These are phyloP conservation scores for Trametes elegans DNA, from an alignment of 768 basidiomycete species.

Conservation along the genomic window DNA sequence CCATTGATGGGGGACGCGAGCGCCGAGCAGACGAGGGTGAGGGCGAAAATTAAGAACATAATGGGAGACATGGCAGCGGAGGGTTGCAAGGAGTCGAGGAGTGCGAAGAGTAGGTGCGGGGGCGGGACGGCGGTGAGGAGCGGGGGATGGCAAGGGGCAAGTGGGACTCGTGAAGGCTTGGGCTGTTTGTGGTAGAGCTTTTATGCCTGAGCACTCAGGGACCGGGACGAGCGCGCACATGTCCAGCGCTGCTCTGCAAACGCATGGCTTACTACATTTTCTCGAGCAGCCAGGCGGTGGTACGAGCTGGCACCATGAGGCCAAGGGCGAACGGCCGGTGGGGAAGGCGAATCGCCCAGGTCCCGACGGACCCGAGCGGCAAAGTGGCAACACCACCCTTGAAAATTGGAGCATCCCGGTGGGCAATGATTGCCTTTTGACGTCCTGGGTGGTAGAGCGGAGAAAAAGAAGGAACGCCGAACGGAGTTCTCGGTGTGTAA, in stretches of 20 bases:
- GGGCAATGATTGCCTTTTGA: constrained; percentile 12
- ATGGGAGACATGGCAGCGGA: constrained; percentile 42
- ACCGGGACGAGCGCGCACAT: too few species aligned
- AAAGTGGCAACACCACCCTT: constrained; percentile 10
- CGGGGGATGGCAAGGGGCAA: constrained; percentile 26
- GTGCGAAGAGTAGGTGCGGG: constrained; percentile 13
- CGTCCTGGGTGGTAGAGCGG: constrained; percentile 12
- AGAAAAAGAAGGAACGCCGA: constrained; percentile 1
- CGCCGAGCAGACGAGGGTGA: constrained; percentile 41
- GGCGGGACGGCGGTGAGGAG: constrained; percentile 22
- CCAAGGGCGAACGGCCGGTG: neutral
- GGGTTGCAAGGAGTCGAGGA: constrained; percentile 19
- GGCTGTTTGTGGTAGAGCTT: constrained; percentile 8
- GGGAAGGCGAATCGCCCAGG: constrained; percentile 2
- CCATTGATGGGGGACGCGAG: constrained; percentile 48
- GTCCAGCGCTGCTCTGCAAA: constrained; percentile 5
- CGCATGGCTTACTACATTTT: constrained; percentile 18
- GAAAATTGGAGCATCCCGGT: constrained; percentile 9
- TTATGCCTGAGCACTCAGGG: constrained; percentile 21
- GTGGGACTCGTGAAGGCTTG: constrained; percentile 24
- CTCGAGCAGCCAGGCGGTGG: neutral
- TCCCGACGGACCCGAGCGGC: neutral
- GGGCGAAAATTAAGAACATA: constrained; percentile 33
- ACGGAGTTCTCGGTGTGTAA: neutral
- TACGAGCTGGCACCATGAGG: neutral